Percentiles rank a stretch among this genome's conserved stretches.
Conservation (phyloP, 768 basidiomycete species). For the Hebeloma cylindrosporum region DNA sequence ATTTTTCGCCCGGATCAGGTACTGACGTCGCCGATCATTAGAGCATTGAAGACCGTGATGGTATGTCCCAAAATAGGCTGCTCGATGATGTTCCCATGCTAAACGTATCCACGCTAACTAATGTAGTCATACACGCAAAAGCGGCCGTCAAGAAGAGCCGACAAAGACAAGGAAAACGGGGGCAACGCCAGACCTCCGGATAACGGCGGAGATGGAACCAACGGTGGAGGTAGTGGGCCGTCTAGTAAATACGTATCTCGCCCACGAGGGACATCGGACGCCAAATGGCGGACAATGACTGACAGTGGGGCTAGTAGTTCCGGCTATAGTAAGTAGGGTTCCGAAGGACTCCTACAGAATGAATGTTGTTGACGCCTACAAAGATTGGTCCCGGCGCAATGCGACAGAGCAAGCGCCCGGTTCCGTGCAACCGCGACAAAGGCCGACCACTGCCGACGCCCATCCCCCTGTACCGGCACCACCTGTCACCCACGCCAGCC, state of each 20-base stretch:
- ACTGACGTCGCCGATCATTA: conserved; percentile 26
- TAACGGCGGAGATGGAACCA: conserved; percentile 24
- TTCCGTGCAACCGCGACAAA: no score
- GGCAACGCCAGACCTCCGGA: conserved; percentile 30
- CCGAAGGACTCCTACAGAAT: conserved; percentile 1
- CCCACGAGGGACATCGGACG: conserved; percentile 75
- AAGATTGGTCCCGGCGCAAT: no score
- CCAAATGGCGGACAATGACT: conserved; percentile 46
- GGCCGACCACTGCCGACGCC: no score
- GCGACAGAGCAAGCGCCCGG: no score
- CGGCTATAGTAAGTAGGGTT: conserved; percentile 30
- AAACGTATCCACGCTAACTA: conserved; percentile 11
- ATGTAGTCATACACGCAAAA: conserved; percentile 76
- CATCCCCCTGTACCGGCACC: no score
- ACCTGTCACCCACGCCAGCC: no score
- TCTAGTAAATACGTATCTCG: conserved; percentile 42
- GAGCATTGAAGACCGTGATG: conserved; percentile 84
- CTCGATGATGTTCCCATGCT: conserved; percentile 4
- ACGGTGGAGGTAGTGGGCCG: conserved; percentile 25
- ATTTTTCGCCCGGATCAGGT: not conserved
- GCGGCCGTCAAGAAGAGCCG: conserved; percentile 59
- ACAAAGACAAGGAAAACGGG: conserved; percentile 47
- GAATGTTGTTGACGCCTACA: not conserved
- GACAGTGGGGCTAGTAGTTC: conserved; percentile 26
- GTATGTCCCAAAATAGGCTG: conserved; percentile 36